phyloP scores from a whole-genome alignment of 1,284 basidiomycete species.

The Schizopora paradoxa region DNA sequence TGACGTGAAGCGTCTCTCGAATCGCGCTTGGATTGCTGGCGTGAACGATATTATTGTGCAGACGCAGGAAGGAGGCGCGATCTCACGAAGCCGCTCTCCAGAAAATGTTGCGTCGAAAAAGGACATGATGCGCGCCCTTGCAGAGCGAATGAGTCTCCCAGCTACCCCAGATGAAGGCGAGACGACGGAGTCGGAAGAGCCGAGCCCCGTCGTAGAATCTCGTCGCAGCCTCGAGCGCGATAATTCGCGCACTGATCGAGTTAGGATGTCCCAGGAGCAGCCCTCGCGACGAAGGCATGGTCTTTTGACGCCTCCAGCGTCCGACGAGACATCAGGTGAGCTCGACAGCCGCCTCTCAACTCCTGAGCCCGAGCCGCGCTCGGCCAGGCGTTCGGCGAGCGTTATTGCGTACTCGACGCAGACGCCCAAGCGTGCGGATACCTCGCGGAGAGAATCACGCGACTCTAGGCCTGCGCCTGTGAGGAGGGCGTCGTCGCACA shows the following conservation, averaged over 20 bases:
- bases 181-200: neutral
- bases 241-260: neutral
- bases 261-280: neutral
- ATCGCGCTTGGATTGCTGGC: conserved; percentile 15
- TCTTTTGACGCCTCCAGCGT: conserved; percentile 13
- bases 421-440: too few relatives aligned
- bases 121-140: neutral
- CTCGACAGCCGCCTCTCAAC: too few relatives aligned
- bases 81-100: neutral
- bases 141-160: neutral
- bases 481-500: too few relatives aligned
- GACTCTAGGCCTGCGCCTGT: too few relatives aligned
- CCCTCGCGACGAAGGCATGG: neutral
- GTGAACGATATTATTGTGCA: conserved; percentile 6
- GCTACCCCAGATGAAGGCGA: neutral
- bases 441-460: too few relatives aligned
- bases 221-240: neutral
- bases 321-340: conserved; percentile 11
- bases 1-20: conserved; percentile 2
- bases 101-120: neutral
- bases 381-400: too few relatives aligned
- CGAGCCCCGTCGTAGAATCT: neutral
- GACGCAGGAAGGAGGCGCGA: neutral
- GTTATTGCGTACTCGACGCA: too few relatives aligned
- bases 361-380: too few relatives aligned